phyloP scores from a whole-genome alignment of 179 eudicot species.

The Spinacia oleracea region DNA sequence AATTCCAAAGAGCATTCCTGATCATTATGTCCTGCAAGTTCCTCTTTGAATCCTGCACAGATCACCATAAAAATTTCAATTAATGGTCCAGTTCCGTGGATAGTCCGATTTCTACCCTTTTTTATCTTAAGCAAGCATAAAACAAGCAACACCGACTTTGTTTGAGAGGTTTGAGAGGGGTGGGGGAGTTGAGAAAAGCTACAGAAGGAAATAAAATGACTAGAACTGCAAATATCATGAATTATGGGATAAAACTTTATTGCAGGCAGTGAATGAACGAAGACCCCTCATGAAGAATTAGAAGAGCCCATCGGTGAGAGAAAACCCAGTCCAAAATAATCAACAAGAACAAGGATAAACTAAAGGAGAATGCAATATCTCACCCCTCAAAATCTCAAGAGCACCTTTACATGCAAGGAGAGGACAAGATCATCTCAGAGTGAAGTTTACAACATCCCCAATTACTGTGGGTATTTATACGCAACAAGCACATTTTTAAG shows the following conservation, averaged over 20 bases:
- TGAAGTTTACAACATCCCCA: background rate
- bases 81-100: background rate
- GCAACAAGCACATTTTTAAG: background rate
- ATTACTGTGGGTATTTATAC: background rate
- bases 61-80: background rate
- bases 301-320: background rate
- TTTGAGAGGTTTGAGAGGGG: background rate
- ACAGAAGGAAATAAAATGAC: background rate
- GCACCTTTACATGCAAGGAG: background rate
- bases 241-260: background rate
- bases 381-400: background rate
- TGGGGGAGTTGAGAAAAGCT: background rate
- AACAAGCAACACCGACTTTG: background rate
- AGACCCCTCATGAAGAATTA: background rate
- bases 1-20: constrained; percentile 52
- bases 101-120: background rate
- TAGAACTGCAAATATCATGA: background rate
- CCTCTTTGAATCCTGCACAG: constrained; percentile 84
- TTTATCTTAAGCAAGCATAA: background rate
- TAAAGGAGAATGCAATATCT: background rate
- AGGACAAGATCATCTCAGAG: background rate
- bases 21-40: constrained; percentile 49
- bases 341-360: background rate
- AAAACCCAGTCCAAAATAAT: background rate
- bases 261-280: background rate